Conservation (phyloP, 2,329 filamentous ascomycete species). For the Talaromyces sp. region DNA sequence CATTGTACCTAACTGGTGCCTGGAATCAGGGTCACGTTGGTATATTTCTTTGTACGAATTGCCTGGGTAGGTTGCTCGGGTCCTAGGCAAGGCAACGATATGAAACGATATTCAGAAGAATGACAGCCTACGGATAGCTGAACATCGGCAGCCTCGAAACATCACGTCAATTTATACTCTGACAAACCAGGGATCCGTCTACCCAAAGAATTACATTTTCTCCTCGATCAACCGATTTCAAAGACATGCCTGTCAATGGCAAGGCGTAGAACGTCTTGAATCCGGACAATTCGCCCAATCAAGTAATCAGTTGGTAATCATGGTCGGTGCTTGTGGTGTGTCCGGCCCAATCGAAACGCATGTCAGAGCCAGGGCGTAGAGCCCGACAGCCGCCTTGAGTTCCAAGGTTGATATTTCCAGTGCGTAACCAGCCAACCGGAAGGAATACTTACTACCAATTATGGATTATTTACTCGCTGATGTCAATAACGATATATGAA, state of each 20-base stretch:
- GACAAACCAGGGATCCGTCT: background rate
- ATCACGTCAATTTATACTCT: conserved; percentile 13
- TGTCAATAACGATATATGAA: background rate
- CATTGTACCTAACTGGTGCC: background rate
- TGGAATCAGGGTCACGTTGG: background rate
- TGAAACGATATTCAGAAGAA: background rate
- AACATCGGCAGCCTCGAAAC: background rate
- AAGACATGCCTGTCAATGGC: background rate
- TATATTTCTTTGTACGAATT: background rate
- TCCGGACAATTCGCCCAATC: background rate
- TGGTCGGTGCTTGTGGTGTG: background rate
- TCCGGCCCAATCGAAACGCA: background rate
- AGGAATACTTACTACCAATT: background rate
- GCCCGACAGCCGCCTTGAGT: background rate
- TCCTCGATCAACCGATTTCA: background rate
- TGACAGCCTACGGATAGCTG: background rate
- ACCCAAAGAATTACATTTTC: background rate
- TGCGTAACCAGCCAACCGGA: background rate
- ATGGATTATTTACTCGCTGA: background rate
- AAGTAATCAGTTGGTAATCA: background rate
- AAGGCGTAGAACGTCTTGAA: background rate
- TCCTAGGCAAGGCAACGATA: background rate
- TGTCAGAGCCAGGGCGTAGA: conserved; percentile 16
- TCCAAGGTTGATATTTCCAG: background rate
- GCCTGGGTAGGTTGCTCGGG: background rate